These are phyloP conservation scores for Alternaria novae-zelandiae DNA, from an alignment of 2,329 filamentous ascomycete genomes.

Conservation along the genomic window DNA sequence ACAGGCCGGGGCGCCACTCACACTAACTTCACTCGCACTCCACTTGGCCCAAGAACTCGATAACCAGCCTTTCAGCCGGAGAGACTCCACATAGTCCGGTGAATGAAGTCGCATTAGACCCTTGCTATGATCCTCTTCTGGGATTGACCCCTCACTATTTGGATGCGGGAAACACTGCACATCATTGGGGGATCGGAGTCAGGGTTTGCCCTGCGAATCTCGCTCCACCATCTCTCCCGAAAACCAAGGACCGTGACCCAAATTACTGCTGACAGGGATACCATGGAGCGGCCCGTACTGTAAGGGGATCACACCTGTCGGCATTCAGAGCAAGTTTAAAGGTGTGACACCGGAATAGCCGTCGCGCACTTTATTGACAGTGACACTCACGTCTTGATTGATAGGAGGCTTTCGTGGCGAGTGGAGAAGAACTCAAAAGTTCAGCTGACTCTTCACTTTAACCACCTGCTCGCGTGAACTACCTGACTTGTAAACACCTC, in stretches of 20 bases:
- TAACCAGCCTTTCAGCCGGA: not conserved
- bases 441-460: not conserved
- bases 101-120: constrained; percentile 8
- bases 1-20: not conserved
- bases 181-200: constrained; percentile 10
- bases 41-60: not conserved
- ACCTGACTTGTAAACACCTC: not conserved
- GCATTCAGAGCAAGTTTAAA: not conserved
- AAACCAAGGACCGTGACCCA: not conserved
- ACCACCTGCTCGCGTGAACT: not conserved
- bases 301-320: constrained; percentile 1
- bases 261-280: constrained; percentile 1
- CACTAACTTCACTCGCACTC: not conserved
- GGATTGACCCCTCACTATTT: constrained; percentile 13
- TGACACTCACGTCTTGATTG: not conserved
- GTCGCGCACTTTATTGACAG: not conserved
- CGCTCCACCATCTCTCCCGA: not conserved
- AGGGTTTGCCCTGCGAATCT: constrained; percentile 5
- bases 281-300: constrained; percentile 6
- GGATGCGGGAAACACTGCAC: constrained; percentile 13
- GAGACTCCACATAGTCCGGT: not conserved
- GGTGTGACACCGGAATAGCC: not conserved
- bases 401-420: not conserved
- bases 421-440: not conserved
- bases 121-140: constrained; percentile 4